Base-by-base conservation (phyloP, 2,329 filamentous ascomycete genomes). In the Aspergillus fructus region DNA sequence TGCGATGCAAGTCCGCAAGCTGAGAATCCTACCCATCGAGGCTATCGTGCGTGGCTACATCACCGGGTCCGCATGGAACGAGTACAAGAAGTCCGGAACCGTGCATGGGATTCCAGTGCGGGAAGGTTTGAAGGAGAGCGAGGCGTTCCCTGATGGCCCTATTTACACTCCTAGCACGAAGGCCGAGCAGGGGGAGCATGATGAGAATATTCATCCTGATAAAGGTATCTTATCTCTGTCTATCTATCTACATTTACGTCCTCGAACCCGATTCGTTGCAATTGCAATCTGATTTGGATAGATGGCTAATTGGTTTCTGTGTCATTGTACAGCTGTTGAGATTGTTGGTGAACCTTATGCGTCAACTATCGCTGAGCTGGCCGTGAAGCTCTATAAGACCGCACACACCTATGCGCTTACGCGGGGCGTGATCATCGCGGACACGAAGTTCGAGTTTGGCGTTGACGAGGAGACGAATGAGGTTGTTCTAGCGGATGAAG, bases 41-140 rank as follows among this genome's bases (percentile, higher is more conserved):
- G 89, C 87, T 43, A 93, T 93, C 61, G 90, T 96, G n/a, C 86
- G 91, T 57, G 92, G 92, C 64, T 96, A 96, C 78, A 86, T 96
- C 71, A 92, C 92, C 5, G 92, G 92, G 43, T 89, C 86, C 46
- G 91, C 90, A 0, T 96, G 90, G 89, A 81, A 81, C 40, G 91
- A 96, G 78, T 90, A 94, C 78, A 78, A 85, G 70, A 81, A 83
- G 63, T 81, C 76, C 19, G 89, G 90, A 52, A 96, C 91, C 1
- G 89, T 96, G 15, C 90, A 96, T 75, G 90, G 91, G 21, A 87
- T 93, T 64, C 70, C 81, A 15, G 80, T 91, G 63, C 84, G 88
- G 1, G 74, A 79, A 3, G 91, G 90, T 1, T 77, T 96, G 62
- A 75, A 81, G 68, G 88, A 90, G 73, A 91, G 86, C 66, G 81